These are phyloP conservation scores for Clarireedia homoeocarpa DNA, from an alignment of 2,329 filamentous ascomycete genomes.

Conservation along the genomic window DNA sequence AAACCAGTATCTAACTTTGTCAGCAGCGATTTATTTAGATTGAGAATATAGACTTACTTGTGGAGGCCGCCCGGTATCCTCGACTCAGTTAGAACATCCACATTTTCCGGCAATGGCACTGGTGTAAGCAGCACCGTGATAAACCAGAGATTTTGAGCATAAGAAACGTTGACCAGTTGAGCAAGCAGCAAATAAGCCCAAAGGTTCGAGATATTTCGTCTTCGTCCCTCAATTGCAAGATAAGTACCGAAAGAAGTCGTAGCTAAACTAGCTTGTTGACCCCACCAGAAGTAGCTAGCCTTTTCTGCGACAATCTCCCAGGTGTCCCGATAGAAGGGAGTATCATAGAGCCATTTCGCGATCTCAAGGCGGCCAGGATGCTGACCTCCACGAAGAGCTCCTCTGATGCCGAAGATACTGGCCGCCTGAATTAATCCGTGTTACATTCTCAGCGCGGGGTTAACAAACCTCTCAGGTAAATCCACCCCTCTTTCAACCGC, in stretches of 20 bases:
- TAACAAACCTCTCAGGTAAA: constrained; percentile 32
- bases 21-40: not conserved
- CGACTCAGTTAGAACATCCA: constrained; percentile 17
- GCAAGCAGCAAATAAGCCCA: constrained; percentile 51
- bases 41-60: not conserved
- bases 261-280: constrained; percentile 49
- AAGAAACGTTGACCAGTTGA: constrained; percentile 52
- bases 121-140: constrained; percentile 50
- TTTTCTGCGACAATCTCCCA: constrained; percentile 48
- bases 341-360: constrained; percentile 25
- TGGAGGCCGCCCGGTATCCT: not conserved
- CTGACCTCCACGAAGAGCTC: constrained; percentile 24
- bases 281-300: constrained; percentile 53
- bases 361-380: constrained; percentile 26
- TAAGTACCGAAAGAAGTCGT: constrained; percentile 48
- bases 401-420: constrained; percentile 27
- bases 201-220: constrained; percentile 46
- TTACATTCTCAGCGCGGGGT: not conserved
- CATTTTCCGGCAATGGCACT: constrained; percentile 34
- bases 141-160: constrained; percentile 57
- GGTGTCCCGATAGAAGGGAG: constrained; percentile 26
- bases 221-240: constrained; percentile 49
- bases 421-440: constrained; percentile 11
- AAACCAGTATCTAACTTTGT: constrained; percentile 26
- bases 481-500: constrained; percentile 34